These are phyloP conservation scores for Fusarium cicatricum DNA, from an alignment of 2,329 filamentous ascomycete genomes.

Conservation along the genomic window DNA sequence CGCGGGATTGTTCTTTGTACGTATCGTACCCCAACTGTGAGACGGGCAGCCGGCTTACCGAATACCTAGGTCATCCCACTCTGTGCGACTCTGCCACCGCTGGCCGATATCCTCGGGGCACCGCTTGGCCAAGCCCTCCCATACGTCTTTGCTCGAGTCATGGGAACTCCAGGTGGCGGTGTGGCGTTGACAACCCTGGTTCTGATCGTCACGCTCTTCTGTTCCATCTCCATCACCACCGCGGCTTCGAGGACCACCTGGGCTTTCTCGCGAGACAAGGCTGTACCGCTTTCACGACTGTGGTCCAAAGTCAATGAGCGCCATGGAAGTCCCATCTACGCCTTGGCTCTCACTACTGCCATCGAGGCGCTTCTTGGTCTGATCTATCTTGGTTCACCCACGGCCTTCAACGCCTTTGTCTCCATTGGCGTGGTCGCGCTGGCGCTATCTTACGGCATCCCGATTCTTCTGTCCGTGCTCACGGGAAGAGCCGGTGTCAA, in stretches of 20 bases:
- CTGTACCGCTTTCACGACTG: slow-evolving; percentile 72
- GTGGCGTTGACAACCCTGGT: slow-evolving; percentile 79
- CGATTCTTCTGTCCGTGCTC: slow-evolving; percentile 75
- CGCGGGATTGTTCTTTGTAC: slow-evolving; percentile 68
- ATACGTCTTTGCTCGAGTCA: slow-evolving; percentile 76
- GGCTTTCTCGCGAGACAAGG: slow-evolving; percentile 77
- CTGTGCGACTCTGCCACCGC: slow-evolving; percentile 73
- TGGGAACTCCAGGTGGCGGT: slow-evolving; percentile 76
- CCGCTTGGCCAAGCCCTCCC: slow-evolving; percentile 79
- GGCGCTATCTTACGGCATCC: slow-evolving; percentile 77
- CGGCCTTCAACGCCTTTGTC: slow-evolving; percentile 81
- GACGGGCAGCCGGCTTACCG: slow-evolving; percentile 42
- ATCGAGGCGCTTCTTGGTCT: slow-evolving; percentile 77
- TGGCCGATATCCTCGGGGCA: slow-evolving; percentile 69
- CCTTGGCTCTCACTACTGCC: slow-evolving; percentile 70
- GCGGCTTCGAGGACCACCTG: slow-evolving; percentile 78
- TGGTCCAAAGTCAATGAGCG: slow-evolving; percentile 72
- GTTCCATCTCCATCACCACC: slow-evolving; percentile 76
- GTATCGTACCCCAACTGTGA: slow-evolving; percentile 48
- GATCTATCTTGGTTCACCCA: slow-evolving; percentile 80
- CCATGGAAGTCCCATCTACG: slow-evolving; percentile 75
- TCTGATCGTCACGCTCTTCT: slow-evolving; percentile 78
- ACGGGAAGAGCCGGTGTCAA: slow-evolving; percentile 69
- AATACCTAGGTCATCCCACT: slow-evolving; percentile 30
- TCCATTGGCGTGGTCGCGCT: slow-evolving; percentile 83